Conservation (phyloP, 768 basidiomycete genomes). For the Inosperma sp. region DNA sequence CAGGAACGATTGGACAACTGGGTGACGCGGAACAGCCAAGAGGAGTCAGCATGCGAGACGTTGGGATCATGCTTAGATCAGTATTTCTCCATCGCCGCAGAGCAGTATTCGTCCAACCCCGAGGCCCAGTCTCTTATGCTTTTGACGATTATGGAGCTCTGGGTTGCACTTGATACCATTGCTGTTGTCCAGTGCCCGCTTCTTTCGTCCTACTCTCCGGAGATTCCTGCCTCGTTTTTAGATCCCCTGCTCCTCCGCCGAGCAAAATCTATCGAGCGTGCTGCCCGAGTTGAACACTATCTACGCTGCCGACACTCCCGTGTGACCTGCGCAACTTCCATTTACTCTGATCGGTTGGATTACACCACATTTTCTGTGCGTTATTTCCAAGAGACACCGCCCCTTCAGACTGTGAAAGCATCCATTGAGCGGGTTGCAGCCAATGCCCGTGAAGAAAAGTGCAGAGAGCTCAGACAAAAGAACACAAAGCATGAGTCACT, state of each 20-base stretch:
- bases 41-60: slow-evolving; percentile 14
- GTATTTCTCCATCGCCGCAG: slow-evolving; percentile 16
- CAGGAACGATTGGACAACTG: slow-evolving; percentile 29
- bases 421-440: slow-evolving; percentile 23
- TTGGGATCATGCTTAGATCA: slow-evolving; percentile 26
- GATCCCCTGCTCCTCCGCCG: slow-evolving; percentile 39
- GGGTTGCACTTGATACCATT: slow-evolving; percentile 43
- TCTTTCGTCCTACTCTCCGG: slow-evolving; percentile 42
- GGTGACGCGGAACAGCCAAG: slow-evolving; percentile 20
- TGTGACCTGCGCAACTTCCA: slow-evolving; percentile 20
- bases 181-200: slow-evolving; percentile 33
- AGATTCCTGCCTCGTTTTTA: slow-evolving; percentile 36
- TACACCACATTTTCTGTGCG: slow-evolving; percentile 29
- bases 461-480: neutral
- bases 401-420: slow-evolving; percentile 20
- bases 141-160: slow-evolving; percentile 43
- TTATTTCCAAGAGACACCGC: slow-evolving; percentile 26
- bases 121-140: slow-evolving; percentile 42
- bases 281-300: slow-evolving; percentile 27
- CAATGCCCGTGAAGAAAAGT: neutral
- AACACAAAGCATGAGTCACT: neutral
- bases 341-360: slow-evolving; percentile 27
- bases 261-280: slow-evolving; percentile 24
- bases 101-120: slow-evolving; percentile 31
- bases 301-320: slow-evolving; percentile 25